Percentiles rank a stretch among this genome's conserved stretches.
These are phyloP conservation scores for Pseudoturritis turrita DNA, from an alignment of 345 rosid genomes.

Conservation along the genomic window DNA sequence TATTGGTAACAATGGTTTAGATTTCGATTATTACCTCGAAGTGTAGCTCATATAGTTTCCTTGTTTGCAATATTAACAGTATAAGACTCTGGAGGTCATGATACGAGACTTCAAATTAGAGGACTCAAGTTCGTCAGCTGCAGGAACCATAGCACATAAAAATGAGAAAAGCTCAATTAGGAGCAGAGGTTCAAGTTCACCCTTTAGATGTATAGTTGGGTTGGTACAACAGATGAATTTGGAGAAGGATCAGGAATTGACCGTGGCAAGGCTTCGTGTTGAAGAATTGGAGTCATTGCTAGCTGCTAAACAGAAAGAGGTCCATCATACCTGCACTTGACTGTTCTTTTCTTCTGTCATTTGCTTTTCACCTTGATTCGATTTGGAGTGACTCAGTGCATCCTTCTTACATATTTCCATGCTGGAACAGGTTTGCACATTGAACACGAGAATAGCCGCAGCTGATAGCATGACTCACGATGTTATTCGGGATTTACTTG, in stretches of 20 bases:
- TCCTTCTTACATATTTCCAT: not conserved
- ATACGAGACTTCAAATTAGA: slow-evolving; percentile 55
- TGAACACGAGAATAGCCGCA: slow-evolving; percentile 78
- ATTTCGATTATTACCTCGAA: not conserved
- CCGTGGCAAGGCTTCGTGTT: slow-evolving; percentile 54
- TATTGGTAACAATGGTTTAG: not conserved
- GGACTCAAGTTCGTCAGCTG: slow-evolving; percentile 42
- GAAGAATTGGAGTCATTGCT: slow-evolving; percentile 66
- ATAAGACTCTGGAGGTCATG: slow-evolving; percentile 75
- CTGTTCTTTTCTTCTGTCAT: not conserved
- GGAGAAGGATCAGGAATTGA: slow-evolving; percentile 81
- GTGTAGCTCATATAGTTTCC: slow-evolving; percentile 5
- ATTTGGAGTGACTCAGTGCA: slow-evolving; percentile 11
- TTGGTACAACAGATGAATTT: slow-evolving; percentile 79
- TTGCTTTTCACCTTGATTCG: not conserved
- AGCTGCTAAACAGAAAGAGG: slow-evolving; percentile 76
- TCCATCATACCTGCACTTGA: slow-evolving; percentile 15
- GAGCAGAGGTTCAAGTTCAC: slow-evolving; percentile 88
- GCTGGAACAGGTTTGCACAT: slow-evolving; percentile 56
- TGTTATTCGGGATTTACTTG: slow-evolving; percentile 88
- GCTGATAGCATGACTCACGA: slow-evolving; percentile 98
- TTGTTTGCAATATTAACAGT: slow-evolving; percentile 46
- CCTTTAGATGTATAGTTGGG: slow-evolving; percentile 85
- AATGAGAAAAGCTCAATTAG: slow-evolving; percentile 50
- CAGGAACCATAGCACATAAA: slow-evolving; percentile 38